Evolutionary conservation across 78 protist species (phyloP).

Genomic region (Isochrysis galbana): DNA sequence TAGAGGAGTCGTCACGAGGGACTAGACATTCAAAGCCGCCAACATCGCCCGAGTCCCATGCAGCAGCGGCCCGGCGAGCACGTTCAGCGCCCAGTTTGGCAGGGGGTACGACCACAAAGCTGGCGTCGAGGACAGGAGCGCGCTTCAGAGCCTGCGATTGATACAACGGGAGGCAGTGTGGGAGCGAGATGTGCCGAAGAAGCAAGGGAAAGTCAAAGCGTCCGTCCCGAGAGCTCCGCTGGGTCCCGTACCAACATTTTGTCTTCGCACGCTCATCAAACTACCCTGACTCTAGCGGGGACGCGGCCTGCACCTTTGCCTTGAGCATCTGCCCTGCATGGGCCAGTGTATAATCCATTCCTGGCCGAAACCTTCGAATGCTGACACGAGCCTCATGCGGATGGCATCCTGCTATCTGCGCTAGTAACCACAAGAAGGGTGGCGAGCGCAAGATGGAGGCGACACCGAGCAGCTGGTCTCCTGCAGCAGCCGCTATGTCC

Average conservation of each 20-base stretch:
- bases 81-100: background rate
- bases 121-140: background rate
- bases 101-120: background rate
- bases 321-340: background rate
- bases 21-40: slow-evolving; percentile 58
- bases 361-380: slow-evolving; percentile 58
- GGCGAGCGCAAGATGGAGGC: background rate
- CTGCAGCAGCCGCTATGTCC: background rate
- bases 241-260: too few species aligned
- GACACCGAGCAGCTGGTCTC: background rate
- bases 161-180: too few species aligned
- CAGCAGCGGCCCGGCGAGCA: background rate
- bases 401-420: background rate
- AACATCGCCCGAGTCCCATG: slow-evolving; percentile 50
- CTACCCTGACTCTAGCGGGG: too few species aligned
- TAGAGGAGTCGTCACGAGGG: background rate
- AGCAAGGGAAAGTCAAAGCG: too few species aligned
- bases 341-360: slow-evolving; percentile 61
- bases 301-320: background rate
- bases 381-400: background rate
- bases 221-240: too few species aligned
- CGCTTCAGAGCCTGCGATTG: too few species aligned
- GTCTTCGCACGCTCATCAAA: too few species aligned
- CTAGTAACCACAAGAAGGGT: slow-evolving; percentile 22
- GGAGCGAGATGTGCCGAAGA: too few species aligned